Conservation (phyloP, 2,329 filamentous ascomycete genomes). For the Karstenula rhodostoma region DNA sequence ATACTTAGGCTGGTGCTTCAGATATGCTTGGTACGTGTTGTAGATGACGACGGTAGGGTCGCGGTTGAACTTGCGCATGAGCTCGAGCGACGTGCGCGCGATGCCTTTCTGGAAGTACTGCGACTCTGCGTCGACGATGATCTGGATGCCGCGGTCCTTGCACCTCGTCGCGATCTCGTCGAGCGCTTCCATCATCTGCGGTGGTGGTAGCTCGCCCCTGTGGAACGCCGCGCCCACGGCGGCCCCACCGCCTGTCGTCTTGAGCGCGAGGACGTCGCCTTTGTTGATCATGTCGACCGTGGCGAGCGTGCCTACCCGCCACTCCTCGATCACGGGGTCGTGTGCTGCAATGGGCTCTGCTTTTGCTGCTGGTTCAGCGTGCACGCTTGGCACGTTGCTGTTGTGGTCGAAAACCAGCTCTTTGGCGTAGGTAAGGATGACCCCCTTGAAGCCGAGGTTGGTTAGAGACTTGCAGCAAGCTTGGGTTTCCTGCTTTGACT, state of each 20-base stretch:
- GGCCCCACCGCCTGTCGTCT: constrained; percentile 55
- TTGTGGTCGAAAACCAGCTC: constrained; percentile 63
- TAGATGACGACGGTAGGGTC: constrained; percentile 68
- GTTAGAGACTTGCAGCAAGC: constrained; percentile 68
- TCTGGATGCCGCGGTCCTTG: constrained; percentile 51
- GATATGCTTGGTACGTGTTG: constrained; percentile 67
- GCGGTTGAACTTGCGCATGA: constrained; percentile 62
- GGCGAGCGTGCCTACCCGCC: constrained; percentile 38
- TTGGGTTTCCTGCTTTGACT: constrained; percentile 72
- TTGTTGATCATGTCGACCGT: constrained; percentile 40
- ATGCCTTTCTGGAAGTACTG: constrained; percentile 55
- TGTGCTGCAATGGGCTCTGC: constrained; percentile 14
- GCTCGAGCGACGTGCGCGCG: constrained; percentile 64
- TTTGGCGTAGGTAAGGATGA: constrained; percentile 83
- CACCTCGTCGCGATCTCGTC: constrained; percentile 52
- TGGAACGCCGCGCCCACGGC: constrained; percentile 51
- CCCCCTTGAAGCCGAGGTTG: constrained; percentile 79
- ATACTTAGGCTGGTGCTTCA: constrained; percentile 56
- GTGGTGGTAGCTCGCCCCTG: constrained; percentile 45
- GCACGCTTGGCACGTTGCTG: constrained; percentile 28
- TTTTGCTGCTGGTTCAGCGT: constrained; percentile 17
- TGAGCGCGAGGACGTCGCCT: constrained; percentile 45
- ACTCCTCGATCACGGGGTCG: constrained; percentile 48
- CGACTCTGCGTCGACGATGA: constrained; percentile 59
- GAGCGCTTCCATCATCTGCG: constrained; percentile 55